These are phyloP conservation scores for Nothophaeocryptopus gaeumannii DNA, from an alignment of 2,329 filamentous ascomycete species.

Conservation along the genomic window DNA sequence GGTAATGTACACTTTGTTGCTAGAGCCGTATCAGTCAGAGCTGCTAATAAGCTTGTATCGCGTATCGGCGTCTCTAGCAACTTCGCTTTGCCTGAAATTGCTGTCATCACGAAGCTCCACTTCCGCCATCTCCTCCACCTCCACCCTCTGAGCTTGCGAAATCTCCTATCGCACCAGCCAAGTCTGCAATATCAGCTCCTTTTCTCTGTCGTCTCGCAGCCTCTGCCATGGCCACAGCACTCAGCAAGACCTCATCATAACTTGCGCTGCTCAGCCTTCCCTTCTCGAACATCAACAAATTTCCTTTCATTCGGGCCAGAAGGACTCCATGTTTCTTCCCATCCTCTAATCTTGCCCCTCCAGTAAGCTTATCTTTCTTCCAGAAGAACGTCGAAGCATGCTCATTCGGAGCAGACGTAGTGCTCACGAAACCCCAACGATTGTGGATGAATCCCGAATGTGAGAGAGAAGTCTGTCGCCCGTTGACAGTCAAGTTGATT, in stretches of 20 bases:
- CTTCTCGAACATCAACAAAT: constrained; percentile 22
- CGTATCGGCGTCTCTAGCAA: no score
- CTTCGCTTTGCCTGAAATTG: no score
- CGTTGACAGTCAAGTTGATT: constrained; percentile 22
- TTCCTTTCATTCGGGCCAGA: constrained; percentile 24
- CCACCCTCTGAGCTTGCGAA: constrained; percentile 9
- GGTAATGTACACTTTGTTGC: no score
- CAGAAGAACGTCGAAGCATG: constrained; percentile 20
- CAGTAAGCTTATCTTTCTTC: constrained; percentile 19
- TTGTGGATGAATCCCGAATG: constrained; percentile 19
- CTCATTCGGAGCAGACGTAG: not conserved
- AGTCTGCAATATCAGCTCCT: constrained; percentile 15
- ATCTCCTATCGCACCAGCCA: constrained; percentile 19
- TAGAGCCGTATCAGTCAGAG: no score
- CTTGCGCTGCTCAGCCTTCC: constrained; percentile 17
- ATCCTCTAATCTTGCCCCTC: constrained; percentile 22
- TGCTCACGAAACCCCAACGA: constrained; percentile 23
- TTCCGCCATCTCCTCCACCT: constrained; percentile 5
- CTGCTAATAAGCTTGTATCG: no score
- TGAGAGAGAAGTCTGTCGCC: constrained; percentile 12
- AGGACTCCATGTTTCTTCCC: constrained; percentile 18
- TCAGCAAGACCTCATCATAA: constrained; percentile 24
- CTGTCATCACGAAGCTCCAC: not conserved
- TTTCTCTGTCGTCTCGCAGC: constrained; percentile 19
- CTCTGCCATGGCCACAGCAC: constrained; percentile 27